A percentile compares a stretch with the other conserved stretches of the same genome.
phyloP scores from a whole-genome alignment of 805 yeast genomes.

The Teunomyces gatunensis region DNA sequence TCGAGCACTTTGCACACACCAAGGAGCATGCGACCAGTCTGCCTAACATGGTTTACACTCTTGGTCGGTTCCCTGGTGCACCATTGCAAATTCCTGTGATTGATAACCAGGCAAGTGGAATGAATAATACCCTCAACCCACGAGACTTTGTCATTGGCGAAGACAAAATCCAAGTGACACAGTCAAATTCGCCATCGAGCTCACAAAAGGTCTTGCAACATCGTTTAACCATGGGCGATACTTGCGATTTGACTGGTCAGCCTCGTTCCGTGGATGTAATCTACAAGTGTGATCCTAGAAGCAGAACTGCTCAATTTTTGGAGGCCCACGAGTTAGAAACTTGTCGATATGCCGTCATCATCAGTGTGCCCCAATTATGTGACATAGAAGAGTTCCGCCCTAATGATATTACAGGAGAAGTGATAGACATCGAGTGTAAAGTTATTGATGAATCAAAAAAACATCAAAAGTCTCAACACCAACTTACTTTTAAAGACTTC shows the following conservation, averaged over 20 bases:
- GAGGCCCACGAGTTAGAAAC: conserved; percentile 53
- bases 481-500: conserved; percentile 17
- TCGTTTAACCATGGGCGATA: conserved; percentile 44
- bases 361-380: conserved; percentile 54
- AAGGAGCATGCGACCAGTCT: conserved; percentile 28
- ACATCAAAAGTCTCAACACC: not conserved
- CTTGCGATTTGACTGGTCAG: conserved; percentile 56
- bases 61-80: conserved; percentile 35
- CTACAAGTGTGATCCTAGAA: conserved; percentile 50
- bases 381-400: conserved; percentile 31
- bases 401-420: conserved; percentile 19
- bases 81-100: conserved; percentile 13
- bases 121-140: conserved; percentile 13
- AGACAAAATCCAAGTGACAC: conserved; percentile 17
- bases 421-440: conserved; percentile 30
- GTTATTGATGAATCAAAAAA: conserved; percentile 7
- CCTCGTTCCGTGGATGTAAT: conserved; percentile 55
- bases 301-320: conserved; percentile 17
- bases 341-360: conserved; percentile 54
- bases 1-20: conserved; percentile 19
- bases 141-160: conserved; percentile 27
- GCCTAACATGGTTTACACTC: conserved; percentile 33
- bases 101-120: conserved; percentile 19
- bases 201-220: conserved; percentile 37
- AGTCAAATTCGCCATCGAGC: conserved; percentile 18